Conservation (phyloP, 2,329 filamentous ascomycete species). For the Alternaria sp. region DNA sequence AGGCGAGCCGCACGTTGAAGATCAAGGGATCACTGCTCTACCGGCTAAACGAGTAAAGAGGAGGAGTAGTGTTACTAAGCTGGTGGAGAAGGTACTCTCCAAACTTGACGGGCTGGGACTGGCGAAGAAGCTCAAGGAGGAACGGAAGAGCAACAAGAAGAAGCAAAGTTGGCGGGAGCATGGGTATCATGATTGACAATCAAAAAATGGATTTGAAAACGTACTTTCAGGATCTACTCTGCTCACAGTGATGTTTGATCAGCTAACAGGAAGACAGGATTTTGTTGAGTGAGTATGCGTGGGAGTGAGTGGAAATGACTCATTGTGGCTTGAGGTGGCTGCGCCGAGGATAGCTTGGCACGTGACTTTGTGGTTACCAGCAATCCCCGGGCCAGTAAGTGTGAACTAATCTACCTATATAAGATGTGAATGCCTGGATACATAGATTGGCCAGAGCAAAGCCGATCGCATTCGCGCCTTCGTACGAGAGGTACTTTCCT, state of each 20-base stretch:
- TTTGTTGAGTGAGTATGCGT: background rate
- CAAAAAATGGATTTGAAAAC: background rate
- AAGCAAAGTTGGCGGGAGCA: background rate
- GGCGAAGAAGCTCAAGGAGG: constrained; percentile 9
- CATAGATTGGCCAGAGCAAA: background rate
- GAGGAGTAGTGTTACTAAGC: constrained; percentile 1
- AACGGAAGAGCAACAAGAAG: background rate
- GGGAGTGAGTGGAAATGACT: background rate
- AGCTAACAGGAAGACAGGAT: background rate
- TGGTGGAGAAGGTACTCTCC: constrained; percentile 17
- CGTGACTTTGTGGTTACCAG: background rate
- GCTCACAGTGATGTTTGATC: background rate
- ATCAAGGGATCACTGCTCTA: background rate
- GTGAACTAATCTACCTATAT: background rate
- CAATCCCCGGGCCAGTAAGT: background rate
- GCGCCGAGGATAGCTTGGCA: background rate
- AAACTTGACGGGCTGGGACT: constrained; percentile 15
- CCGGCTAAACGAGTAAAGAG: background rate
- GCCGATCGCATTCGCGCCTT: background rate
- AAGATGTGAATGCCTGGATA: background rate
- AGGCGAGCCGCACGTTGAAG: background rate
- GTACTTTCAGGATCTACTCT: background rate
- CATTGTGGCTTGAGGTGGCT: background rate
- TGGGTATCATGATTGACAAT: background rate
- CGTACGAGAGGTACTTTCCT: background rate